Conservation (phyloP, 257 asterid species). For the Osmanthus fragrans region DNA sequence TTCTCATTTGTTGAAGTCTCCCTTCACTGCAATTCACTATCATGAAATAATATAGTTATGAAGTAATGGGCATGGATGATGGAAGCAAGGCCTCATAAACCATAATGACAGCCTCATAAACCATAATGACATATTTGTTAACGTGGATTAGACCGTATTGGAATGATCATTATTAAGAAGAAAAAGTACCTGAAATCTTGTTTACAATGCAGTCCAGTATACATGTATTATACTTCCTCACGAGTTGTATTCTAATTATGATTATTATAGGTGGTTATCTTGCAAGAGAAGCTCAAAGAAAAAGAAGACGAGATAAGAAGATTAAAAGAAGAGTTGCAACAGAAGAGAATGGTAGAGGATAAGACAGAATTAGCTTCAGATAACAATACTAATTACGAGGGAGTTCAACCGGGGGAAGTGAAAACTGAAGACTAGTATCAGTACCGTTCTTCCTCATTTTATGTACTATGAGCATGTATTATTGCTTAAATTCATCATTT, state of each 20-base stretch:
- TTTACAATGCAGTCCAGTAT: too few relatives aligned
- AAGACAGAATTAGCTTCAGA: constrained; percentile 37
- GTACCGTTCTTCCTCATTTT: background rate
- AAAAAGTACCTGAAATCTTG: background rate
- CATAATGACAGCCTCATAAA: background rate
- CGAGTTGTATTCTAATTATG: background rate
- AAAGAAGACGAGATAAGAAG: constrained; percentile 59
- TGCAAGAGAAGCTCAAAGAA: constrained; percentile 81
- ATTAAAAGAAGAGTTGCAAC: constrained; percentile 47
- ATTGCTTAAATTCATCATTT: background rate
- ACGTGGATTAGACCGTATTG: background rate
- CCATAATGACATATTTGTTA: background rate
- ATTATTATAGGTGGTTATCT: constrained; percentile 56
- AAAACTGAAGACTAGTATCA: constrained; percentile 27
- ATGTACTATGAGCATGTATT: background rate
- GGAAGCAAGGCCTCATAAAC: background rate
- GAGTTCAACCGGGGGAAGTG: constrained; percentile 30
- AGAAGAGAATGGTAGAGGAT: constrained; percentile 31
- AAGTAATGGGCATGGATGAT: background rate
- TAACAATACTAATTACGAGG: constrained; percentile 33
- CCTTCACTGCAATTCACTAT: background rate
- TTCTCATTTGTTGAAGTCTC: background rate
- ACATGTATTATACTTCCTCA: background rate
- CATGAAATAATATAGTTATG: background rate
- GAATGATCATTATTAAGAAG: background rate